Percentiles rank a stretch among this genome's conserved stretches.
phyloP scores from a whole-genome alignment of 1,284 basidiomycete species.

The Puccinia horiana region DNA sequence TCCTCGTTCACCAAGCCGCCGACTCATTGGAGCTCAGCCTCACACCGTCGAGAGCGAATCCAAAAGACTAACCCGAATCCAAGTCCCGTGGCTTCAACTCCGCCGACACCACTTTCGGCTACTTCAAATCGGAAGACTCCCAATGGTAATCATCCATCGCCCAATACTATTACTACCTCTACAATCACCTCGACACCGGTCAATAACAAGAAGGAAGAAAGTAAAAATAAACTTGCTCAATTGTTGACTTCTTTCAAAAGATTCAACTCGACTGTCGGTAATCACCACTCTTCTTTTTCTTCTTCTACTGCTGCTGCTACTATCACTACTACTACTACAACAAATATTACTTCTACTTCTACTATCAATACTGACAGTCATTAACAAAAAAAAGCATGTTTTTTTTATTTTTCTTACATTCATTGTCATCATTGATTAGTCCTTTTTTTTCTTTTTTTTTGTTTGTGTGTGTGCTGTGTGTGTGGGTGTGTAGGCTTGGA shows the following conservation, averaged over 20 bases:
- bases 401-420: not conserved
- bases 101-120: not conserved
- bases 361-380: conserved; percentile 2
- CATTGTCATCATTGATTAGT: not conserved
- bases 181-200: not conserved
- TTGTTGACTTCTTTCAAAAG: conserved; percentile 43
- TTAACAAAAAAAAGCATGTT: conserved; percentile 12
- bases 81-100: not conserved
- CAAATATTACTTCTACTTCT: not conserved
- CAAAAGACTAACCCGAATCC: conserved; percentile 4
- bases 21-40: conserved; percentile 39
- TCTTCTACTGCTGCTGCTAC: not conserved
- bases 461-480: not conserved
- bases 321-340: not conserved
- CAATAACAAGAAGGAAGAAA: conserved; percentile 32
- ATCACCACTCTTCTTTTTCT: conserved; percentile 9
- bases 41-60: conserved; percentile 34
- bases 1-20: conserved; percentile 15
- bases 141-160: not conserved
- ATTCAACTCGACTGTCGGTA: conserved; percentile 38
- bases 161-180: not conserved
- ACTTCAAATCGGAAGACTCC: not conserved
- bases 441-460: not conserved
- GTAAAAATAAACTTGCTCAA: conserved; percentile 45
- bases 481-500: not conserved